Evolutionary conservation across 176 grass and related monocot species (phyloP).

Genomic region (Oryza officinalis): DNA sequence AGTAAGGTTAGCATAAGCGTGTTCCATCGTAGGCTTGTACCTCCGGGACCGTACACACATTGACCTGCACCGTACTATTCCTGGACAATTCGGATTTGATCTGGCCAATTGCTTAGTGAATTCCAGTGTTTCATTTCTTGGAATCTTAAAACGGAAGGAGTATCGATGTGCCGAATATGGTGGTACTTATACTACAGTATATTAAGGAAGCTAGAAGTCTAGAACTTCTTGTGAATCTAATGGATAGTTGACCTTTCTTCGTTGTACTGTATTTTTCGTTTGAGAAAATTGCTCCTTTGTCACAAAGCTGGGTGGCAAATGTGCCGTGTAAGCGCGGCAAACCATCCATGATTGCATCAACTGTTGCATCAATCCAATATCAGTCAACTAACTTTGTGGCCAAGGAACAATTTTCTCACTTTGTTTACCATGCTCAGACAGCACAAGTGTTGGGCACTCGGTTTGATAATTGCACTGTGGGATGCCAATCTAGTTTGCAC

Average conservation of each 20-base stretch:
- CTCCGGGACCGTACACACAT: not conserved
- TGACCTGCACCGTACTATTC: not conserved
- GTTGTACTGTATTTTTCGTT: not conserved
- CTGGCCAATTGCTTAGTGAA: slow-evolving; percentile 7
- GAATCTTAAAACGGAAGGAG: not conserved
- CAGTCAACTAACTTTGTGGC: not conserved
- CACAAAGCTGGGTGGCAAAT: not conserved
- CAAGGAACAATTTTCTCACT: not conserved
- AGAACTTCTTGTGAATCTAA: not conserved
- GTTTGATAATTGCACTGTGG: not conserved
- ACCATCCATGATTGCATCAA: not conserved
- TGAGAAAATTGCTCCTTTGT: not conserved
- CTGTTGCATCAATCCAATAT: not conserved
- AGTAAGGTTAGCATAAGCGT: slow-evolving; percentile 70
- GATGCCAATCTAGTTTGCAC: not conserved
- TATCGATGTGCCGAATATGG: not conserved
- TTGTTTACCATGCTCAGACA: not conserved
- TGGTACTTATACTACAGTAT: not conserved
- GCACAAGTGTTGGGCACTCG: not conserved
- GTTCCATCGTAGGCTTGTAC: not conserved
- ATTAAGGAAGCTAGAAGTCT: not conserved
- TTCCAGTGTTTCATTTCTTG: not conserved
- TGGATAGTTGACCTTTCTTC: not conserved
- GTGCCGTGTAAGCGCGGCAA: not conserved
- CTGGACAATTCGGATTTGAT: slow-evolving; percentile 8